phyloP scores from a whole-genome alignment of 23 red algal species.

The Pyropia yezoensis region DNA sequence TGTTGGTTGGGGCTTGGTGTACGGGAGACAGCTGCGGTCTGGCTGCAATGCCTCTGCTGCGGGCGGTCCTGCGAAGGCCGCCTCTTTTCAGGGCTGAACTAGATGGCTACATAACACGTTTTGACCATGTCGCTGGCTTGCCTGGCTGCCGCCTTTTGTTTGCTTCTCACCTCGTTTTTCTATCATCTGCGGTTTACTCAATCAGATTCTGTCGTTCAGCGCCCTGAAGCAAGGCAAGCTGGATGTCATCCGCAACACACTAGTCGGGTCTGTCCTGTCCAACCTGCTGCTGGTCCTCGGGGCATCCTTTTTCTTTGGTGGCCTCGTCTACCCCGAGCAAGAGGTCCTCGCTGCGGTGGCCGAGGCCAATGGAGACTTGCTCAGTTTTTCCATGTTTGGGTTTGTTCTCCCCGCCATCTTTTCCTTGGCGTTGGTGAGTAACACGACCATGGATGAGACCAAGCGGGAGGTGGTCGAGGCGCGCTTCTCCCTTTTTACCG shows the following conservation, averaged over 20 bases:
- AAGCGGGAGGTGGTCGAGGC: conserved; percentile 15
- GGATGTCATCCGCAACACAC: conserved; percentile 74
- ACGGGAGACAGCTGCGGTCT: too few species aligned
- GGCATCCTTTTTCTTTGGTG: conserved; percentile 78
- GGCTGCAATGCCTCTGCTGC: too few species aligned
- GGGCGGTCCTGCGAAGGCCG: too few species aligned
- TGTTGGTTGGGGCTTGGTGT: too few species aligned
- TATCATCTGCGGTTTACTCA: too few species aligned
- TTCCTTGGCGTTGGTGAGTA: conserved; percentile 19
- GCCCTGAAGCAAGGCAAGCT: conserved; percentile 59
- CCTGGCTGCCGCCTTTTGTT: too few species aligned
- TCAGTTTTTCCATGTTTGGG: conserved; percentile 76
- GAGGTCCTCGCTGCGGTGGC: conserved; percentile 43
- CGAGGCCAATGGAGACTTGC: conserved; percentile 67
- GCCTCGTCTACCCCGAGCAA: conserved; percentile 61
- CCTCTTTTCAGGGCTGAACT: too few species aligned
- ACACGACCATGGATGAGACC: background rate
- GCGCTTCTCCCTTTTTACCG: conserved; percentile 47
- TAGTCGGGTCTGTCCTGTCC: conserved; percentile 86
- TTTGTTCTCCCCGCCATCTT: conserved; percentile 75
- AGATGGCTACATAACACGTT: too few species aligned
- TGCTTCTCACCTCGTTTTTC: too few species aligned
- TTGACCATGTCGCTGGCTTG: too few species aligned
- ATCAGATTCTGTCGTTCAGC: conserved; percentile 58
- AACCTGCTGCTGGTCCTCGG: conserved; percentile 91